Evolutionary conservation across 371 early-diverging fungal genomes (phyloP).

Genomic region (Apophysomyces variabilis): DNA sequence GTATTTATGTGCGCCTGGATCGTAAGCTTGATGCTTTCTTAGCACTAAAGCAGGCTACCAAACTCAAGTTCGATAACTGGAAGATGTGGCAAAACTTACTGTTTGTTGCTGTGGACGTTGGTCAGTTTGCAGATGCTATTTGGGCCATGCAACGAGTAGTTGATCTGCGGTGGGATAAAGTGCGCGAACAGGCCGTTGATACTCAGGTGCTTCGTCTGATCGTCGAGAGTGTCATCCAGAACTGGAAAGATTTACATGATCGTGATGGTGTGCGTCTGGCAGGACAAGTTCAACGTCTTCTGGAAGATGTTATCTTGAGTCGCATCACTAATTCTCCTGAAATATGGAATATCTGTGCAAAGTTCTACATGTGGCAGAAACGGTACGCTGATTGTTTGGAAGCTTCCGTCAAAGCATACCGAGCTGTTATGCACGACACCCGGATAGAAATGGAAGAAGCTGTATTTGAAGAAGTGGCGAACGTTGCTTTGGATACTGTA

Average conservation of each 20-base stretch:
- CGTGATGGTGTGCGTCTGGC: conserved; percentile 45
- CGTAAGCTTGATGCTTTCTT: conserved; percentile 80
- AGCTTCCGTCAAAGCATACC: conserved; percentile 81
- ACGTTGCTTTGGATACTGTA: conserved; percentile 73
- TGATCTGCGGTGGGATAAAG: conserved; percentile 72
- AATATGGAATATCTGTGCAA: conserved; percentile 78
- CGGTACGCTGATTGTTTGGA: conserved; percentile 75
- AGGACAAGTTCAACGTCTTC: conserved; percentile 54
- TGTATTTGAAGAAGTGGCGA: conserved; percentile 73
- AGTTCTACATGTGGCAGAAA: conserved; percentile 74
- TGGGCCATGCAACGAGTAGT: conserved; percentile 85
- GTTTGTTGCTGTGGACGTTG: conserved; percentile 77
- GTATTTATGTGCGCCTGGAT: conserved; percentile 73
- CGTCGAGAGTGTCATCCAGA: conserved; percentile 70
- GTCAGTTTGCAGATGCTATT: conserved; percentile 83
- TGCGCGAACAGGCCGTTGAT: conserved; percentile 75
- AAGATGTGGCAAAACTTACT: conserved; percentile 94
- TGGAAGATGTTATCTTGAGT: conserved; percentile 69
- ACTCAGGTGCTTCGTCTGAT: conserved; percentile 73
- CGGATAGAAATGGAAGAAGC: conserved; percentile 66
- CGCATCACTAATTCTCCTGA: conserved; percentile 77
- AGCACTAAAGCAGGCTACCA: conserved; percentile 83
- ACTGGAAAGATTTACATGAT: conserved; percentile 64
- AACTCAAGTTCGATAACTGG: conserved; percentile 81
- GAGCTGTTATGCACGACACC: conserved; percentile 76